Evolutionary conservation across 2,329 filamentous ascomycete genomes (phyloP).

Genomic region (Emmonsiellopsis sp.): DNA sequence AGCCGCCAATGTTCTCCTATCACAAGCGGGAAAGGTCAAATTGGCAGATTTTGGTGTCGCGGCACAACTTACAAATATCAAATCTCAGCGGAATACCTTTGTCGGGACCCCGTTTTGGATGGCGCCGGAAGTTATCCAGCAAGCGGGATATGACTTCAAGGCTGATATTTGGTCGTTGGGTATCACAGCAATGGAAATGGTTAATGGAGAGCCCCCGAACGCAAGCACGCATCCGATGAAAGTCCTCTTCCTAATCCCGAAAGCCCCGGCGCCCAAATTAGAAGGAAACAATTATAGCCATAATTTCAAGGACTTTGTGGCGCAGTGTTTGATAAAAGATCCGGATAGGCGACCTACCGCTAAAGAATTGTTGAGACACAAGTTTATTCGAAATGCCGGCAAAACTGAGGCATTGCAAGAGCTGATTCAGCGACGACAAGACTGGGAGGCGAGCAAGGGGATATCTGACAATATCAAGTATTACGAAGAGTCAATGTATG

Average conservation of each 20-base stretch:
- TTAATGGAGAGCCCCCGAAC: conserved; percentile 79
- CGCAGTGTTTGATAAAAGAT: conserved; percentile 86
- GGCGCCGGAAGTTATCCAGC: conserved; percentile 89
- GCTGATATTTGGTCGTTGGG: conserved; percentile 90
- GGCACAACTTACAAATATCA: conserved; percentile 93
- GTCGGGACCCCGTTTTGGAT: conserved; percentile 98
- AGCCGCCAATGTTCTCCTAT: conserved; percentile 91
- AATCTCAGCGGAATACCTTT: conserved; percentile 94
- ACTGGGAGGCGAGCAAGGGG: conserved; percentile 67
- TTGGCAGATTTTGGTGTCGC: conserved; percentile 95
- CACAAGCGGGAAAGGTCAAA: conserved; percentile 82
- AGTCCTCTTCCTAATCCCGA: conserved; percentile 83
- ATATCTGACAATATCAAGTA: conserved; percentile 66
- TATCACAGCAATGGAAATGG: conserved; percentile 85
- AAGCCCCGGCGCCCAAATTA: conserved; percentile 72
- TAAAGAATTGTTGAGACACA: conserved; percentile 77
- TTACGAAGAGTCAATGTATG: conserved; percentile 82
- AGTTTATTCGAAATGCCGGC: conserved; percentile 78
- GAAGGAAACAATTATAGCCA: conserved; percentile 73
- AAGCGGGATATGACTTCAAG: conserved; percentile 76
- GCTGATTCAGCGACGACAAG: conserved; percentile 69
- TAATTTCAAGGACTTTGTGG: conserved; percentile 90
- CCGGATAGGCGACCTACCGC: conserved; percentile 75
- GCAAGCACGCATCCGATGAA: conserved; percentile 87
- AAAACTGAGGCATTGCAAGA: conserved; percentile 84